Percentiles rank a stretch among this genome's conserved stretches.
These are phyloP conservation scores for Pleoardoris graminearum DNA, from an alignment of 2,329 filamentous ascomycete genomes.

Conservation along the genomic window DNA sequence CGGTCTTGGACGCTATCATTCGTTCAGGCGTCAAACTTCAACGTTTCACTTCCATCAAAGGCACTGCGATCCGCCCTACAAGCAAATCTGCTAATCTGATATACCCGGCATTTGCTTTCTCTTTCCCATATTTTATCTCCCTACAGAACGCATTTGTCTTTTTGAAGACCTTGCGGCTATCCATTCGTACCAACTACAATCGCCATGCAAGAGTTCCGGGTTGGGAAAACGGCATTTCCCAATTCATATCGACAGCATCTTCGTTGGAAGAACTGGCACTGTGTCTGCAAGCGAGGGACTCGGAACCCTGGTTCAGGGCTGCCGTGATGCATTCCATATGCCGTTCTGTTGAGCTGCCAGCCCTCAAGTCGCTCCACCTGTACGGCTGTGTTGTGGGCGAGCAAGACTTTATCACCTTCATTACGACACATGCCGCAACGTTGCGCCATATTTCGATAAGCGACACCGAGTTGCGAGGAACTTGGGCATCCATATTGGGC, in stretches of 20 bases:
- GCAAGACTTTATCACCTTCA: slow-evolving; percentile 19
- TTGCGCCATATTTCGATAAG: slow-evolving; percentile 18
- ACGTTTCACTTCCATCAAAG: slow-evolving; percentile 27
- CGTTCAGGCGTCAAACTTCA: slow-evolving; percentile 23
- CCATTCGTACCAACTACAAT: slow-evolving; percentile 19
- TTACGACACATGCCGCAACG: slow-evolving; percentile 18
- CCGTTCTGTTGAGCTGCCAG: slow-evolving; percentile 12
- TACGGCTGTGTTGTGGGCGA: slow-evolving; percentile 21
- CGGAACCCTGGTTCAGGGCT: slow-evolving; percentile 18
- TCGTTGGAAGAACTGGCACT: slow-evolving; percentile 23
- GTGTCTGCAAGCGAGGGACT: slow-evolving; percentile 20
- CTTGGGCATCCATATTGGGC: slow-evolving; percentile 18
- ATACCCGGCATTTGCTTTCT: slow-evolving; percentile 20
- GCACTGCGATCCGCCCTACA: slow-evolving; percentile 6
- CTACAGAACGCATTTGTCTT: slow-evolving; percentile 17
- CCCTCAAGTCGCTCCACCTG: slow-evolving; percentile 20
- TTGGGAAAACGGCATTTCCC: slow-evolving; percentile 26
- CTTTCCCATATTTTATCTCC: slow-evolving; percentile 13
- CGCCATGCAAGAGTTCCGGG: slow-evolving; percentile 18
- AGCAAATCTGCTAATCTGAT: slow-evolving; percentile 20
- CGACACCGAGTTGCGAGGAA: slow-evolving; percentile 19
- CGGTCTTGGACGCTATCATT: slow-evolving; percentile 26
- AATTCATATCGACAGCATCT: slow-evolving; percentile 26
- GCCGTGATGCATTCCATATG: slow-evolving; percentile 23
- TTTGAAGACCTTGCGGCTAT: slow-evolving; percentile 24